These are phyloP conservation scores for Tillandsia fasciculata DNA, from an alignment of 176 grass and related monocot genomes.

Conservation along the genomic window DNA sequence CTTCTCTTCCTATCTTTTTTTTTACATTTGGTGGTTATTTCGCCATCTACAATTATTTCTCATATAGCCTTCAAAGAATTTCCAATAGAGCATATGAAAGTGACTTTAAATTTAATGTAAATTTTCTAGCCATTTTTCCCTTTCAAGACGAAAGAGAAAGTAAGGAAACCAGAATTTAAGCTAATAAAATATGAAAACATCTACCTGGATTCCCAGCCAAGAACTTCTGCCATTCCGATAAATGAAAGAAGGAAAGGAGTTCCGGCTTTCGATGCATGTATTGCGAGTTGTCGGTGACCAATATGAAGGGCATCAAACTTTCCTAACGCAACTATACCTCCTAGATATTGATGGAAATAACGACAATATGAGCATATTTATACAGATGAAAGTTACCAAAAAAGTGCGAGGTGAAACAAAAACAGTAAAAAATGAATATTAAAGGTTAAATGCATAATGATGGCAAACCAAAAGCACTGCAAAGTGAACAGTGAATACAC, in stretches of 20 bases:
- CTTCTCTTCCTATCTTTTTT: no score
- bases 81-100: no score
- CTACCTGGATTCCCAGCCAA: constrained; percentile 91
- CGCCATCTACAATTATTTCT: no score
- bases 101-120: no score
- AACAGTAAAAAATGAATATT: no score
- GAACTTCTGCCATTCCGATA: constrained; percentile 91
- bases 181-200: not conserved
- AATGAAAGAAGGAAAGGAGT: constrained; percentile 93
- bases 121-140: not conserved
- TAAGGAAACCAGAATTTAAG: not conserved
- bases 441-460: no score
- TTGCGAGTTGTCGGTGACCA: constrained; percentile 78
- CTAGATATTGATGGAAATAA: constrained; percentile 29
- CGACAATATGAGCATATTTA: not conserved
- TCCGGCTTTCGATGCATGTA: constrained; percentile 75
- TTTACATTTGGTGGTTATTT: no score
- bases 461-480: no score
- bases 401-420: not conserved
- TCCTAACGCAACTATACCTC: constrained; percentile 92
- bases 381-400: not conserved
- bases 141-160: not conserved
- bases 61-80: no score
- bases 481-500: no score
- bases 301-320: constrained; percentile 99